Evolutionary conservation across 768 basidiomycete species (phyloP).

Genomic region (Lactarius akahatsu): DNA sequence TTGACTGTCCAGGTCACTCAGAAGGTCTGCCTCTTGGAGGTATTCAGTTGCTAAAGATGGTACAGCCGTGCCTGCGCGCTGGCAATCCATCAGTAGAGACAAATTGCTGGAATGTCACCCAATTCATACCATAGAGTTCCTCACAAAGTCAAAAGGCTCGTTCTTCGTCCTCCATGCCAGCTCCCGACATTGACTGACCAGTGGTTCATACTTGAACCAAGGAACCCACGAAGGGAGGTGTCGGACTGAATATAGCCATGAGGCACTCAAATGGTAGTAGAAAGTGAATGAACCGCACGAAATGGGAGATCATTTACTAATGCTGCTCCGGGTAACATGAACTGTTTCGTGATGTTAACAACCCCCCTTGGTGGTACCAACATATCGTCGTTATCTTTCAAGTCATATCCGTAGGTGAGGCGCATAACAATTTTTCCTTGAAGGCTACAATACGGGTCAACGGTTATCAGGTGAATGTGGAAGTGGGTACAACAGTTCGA

Average conservation of each 20-base stretch:
- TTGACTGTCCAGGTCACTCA: too few species aligned
- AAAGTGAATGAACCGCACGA: background rate
- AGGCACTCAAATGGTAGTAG: background rate
- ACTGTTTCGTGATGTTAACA: background rate
- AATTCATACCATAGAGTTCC: background rate
- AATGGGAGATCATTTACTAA: slow-evolving; percentile 18
- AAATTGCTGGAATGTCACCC: background rate
- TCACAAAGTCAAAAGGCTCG: slow-evolving; percentile 4
- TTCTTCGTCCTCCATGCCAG: background rate
- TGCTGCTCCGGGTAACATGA: slow-evolving; percentile 7
- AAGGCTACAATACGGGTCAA: background rate
- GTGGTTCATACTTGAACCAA: background rate
- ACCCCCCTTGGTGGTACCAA: background rate
- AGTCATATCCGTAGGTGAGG: slow-evolving; percentile 15
- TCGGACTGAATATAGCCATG: slow-evolving; percentile 1
- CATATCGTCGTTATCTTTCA: background rate
- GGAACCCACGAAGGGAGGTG: slow-evolving; percentile 9
- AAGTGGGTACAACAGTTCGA: background rate
- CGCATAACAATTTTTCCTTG: slow-evolving; percentile 8
- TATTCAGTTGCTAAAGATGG: background rate
- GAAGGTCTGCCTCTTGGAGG: background rate
- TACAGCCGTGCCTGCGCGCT: background rate
- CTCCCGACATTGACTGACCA: background rate
- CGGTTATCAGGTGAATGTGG: too few species aligned
- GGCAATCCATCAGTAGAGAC: background rate